Conservation (phyloP, 257 asterid species). For the Solanum acaule region DNA sequence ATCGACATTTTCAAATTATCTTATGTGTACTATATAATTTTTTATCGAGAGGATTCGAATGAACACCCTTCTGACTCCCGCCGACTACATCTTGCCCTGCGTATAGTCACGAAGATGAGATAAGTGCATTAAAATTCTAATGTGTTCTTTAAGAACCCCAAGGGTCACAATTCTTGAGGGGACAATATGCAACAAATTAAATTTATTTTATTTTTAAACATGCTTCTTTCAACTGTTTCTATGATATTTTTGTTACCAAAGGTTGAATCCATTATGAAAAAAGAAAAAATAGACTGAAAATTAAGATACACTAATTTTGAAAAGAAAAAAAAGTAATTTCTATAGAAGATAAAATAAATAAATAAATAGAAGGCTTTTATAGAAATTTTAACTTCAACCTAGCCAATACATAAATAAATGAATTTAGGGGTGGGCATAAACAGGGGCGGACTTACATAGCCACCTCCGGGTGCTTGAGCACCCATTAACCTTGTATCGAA, state of each 20-base stretch:
- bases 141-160: background rate
- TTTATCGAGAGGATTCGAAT: background rate
- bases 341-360: background rate
- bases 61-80: background rate
- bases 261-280: background rate
- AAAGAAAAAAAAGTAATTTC: background rate
- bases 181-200: background rate
- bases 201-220: background rate
- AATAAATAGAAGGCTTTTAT: background rate
- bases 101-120: background rate
- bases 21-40: too few relatives aligned
- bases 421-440: too few relatives aligned
- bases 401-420: too few relatives aligned
- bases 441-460: too few relatives aligned
- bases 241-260: background rate
- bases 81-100: background rate
- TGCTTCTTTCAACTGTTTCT: background rate
- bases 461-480: too few relatives aligned
- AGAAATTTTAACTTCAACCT: background rate
- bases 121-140: background rate
- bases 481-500: too few relatives aligned
- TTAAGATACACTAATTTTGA: background rate
- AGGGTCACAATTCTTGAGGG: background rate
- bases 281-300: background rate
- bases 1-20: too few relatives aligned